Evolutionary conservation across 2,329 filamentous ascomycete genomes (phyloP), one percentile per base, ranked within the genome.

Genomic region (Colletotrichum melonis): DNA sequence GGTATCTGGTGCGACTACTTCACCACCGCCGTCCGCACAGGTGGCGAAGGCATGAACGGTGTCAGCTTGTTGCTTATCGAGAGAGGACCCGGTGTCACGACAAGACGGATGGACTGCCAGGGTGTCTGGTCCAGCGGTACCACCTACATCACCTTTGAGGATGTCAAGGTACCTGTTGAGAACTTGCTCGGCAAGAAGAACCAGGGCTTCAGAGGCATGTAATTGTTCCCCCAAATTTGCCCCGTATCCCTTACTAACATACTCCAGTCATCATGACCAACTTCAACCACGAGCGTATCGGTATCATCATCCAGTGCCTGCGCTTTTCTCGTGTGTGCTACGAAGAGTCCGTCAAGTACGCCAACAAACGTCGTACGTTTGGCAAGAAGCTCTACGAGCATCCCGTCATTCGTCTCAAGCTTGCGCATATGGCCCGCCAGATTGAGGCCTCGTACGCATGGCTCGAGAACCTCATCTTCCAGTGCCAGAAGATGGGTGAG

Each of bases 101-200:
- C 97, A 32, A 91, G 97, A 69, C 92, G 93, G 81, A 99, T 99
- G 97, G 95, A 98, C 86, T 98, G 96, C 88, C 95, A 98, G 85
- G 97, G 97, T 84, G 95, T 98, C 38, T 98, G 95, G 94, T 95
- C 93, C 75, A 94, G 92, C 77, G 97, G 97, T 67, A 98, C 97
- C 19, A 98, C 97, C 38, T 99, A 98, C 85, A 92, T 99, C 81
- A 98, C 96, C 56, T 98, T 98, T 78, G 97, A 99, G 84, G 97
- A 99, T 81, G 97, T 98, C 84, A 98, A 98, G 88, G 97, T 99
- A 0, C 97, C 97, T 1, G 97, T 98, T n/a, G 96, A 98, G 89
- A 98, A 99, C 87, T 84, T 99, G 78, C 92, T 99, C 74, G 97
- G 97, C 85, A 98, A 98, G 88, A 93, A 97, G 87, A 98, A 99